Evolutionary conservation across 805 yeast species (phyloP).

Genomic region (Nakazawaea molendinolei): DNA sequence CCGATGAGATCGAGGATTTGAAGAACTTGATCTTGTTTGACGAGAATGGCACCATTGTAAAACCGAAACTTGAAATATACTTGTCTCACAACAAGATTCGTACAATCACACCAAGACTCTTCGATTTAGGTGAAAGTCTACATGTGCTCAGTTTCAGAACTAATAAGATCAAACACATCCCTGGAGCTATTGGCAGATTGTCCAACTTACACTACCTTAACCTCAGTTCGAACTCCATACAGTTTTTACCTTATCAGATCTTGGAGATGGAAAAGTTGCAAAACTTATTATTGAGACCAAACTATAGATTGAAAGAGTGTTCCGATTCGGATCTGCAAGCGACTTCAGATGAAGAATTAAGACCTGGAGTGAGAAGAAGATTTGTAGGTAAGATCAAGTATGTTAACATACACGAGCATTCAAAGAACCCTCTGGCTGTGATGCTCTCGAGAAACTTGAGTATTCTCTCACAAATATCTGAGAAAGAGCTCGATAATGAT

Average conservation of each 20-base stretch:
- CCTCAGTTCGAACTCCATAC: constrained; percentile 43
- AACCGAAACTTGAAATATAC: constrained; percentile 38
- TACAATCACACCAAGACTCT: constrained; percentile 42
- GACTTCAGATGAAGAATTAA: no score
- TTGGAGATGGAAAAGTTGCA: constrained; percentile 35
- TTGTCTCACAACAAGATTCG: constrained; percentile 43
- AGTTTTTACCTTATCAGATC: constrained; percentile 46
- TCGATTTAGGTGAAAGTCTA: constrained; percentile 37
- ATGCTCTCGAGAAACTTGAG: constrained; percentile 23
- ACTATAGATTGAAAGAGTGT: constrained; percentile 32
- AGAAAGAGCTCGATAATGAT: constrained; percentile 6
- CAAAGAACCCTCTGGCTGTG: constrained; percentile 15
- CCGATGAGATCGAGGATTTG: constrained; percentile 53
- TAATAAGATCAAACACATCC: constrained; percentile 39
- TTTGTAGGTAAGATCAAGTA: constrained; percentile 5
- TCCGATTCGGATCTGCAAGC: no score
- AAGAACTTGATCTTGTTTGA: constrained; percentile 45
- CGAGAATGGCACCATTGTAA: constrained; percentile 25
- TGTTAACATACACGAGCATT: constrained; percentile 9
- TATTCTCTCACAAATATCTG: constrained; percentile 19
- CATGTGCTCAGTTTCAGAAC: constrained; percentile 47
- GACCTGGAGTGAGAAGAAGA: constrained; percentile 11
- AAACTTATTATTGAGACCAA: constrained; percentile 50
- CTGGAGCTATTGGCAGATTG: constrained; percentile 39
- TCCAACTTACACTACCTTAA: constrained; percentile 41